phyloP scores from a whole-genome alignment of 257 asterid species.

The Schizonepeta tenuifolia region DNA sequence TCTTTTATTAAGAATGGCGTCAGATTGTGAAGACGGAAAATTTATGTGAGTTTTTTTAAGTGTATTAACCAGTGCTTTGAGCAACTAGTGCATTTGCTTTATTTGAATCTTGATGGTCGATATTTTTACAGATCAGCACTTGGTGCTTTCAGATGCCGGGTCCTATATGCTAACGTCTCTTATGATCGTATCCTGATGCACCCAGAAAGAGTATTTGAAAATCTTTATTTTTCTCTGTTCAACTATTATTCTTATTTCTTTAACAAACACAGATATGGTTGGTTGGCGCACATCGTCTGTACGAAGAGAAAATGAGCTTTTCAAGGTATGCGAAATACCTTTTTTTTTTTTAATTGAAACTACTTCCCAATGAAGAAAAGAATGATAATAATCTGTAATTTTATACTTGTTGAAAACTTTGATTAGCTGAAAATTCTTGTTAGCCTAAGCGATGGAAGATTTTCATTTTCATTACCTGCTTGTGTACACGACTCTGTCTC shows the following conservation, averaged over 20 bases:
- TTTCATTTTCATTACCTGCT: background rate
- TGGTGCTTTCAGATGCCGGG: slow-evolving; percentile 80
- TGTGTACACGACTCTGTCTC: too few relatives aligned
- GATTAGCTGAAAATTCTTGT: background rate
- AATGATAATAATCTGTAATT: background rate
- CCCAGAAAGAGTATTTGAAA: background rate
- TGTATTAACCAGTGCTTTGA: slow-evolving; percentile 20
- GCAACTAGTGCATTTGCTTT: slow-evolving; percentile 16
- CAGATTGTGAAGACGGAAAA: slow-evolving; percentile 78
- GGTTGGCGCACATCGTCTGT: slow-evolving; percentile 67
- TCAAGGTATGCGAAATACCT: slow-evolving; percentile 40
- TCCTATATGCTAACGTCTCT: slow-evolving; percentile 93
- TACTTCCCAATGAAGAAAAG: background rate
- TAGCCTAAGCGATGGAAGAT: background rate
- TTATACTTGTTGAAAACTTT: background rate
- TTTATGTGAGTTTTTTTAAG: slow-evolving; percentile 68
- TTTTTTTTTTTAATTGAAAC: background rate
- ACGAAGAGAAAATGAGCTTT: slow-evolving; percentile 54
- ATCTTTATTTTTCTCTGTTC: slow-evolving; percentile 14
- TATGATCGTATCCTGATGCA: slow-evolving; percentile 63
- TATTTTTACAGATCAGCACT: slow-evolving; percentile 82
- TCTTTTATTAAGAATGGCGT: slow-evolving; percentile 83
- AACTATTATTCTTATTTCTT: slow-evolving; percentile 29
- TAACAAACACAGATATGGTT: slow-evolving; percentile 50
- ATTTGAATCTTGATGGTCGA: slow-evolving; percentile 27